These are phyloP conservation scores for Volvox carteri DNA, from an alignment of 163 green algal species.

Conservation along the genomic window DNA sequence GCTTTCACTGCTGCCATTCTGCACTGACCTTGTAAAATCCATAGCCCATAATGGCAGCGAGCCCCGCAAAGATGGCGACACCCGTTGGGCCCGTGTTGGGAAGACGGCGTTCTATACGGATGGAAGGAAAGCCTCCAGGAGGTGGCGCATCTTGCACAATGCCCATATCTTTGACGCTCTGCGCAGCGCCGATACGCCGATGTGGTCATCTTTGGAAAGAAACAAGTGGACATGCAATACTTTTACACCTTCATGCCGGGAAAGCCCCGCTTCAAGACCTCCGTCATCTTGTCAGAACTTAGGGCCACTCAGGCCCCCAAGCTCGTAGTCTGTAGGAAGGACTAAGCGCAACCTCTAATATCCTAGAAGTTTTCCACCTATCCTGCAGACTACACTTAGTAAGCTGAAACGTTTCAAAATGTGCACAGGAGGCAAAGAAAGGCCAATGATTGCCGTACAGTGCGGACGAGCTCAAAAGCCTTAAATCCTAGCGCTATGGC, in stretches of 20 bases:
- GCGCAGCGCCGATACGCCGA: conserved; percentile 2
- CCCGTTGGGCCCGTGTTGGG: conserved; percentile 92
- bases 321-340: not conserved
- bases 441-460: not conserved
- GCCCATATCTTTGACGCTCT: conserved; percentile 97
- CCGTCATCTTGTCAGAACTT: conserved; percentile 77
- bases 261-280: conserved; percentile 80
- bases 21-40: conserved; percentile 64
- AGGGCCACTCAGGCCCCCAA: conserved; percentile 33
- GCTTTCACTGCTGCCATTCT: too few species aligned
- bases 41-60: conserved; percentile 61
- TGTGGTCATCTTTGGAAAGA: not conserved
- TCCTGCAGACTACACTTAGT: not conserved
- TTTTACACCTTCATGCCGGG: conserved; percentile 82
- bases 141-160: conserved; percentile 95
- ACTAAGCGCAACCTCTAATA: not conserved
- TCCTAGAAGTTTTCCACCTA: not conserved
- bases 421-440: too few species aligned
- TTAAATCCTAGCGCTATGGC: too few species aligned
- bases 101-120: conserved; percentile 94
- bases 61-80: conserved; percentile 62
- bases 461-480: not conserved
- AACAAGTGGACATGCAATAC: not conserved
- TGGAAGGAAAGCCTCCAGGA: conserved; percentile 94
- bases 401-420: too few species aligned